Base-by-base conservation (phyloP, 2,329 filamentous ascomycete species). In the Scedosporium dehoogii region DNA sequence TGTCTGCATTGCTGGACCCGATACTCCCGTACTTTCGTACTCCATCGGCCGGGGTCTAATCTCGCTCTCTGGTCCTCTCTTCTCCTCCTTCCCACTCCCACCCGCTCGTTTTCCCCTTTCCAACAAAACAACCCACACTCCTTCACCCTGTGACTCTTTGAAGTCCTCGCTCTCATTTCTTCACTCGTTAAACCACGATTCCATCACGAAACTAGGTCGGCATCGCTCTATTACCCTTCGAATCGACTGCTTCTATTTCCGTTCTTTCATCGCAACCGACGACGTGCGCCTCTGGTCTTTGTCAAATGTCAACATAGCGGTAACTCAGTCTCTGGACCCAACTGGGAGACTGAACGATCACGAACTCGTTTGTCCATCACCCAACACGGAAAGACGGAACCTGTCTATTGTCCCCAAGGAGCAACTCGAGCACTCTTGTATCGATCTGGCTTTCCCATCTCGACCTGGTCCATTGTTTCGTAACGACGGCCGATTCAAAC, bases 21-120 rank as follows among this genome's bases (percentile, higher is more conserved):
- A 46, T 62, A 25, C 6, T 53, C 44, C 42, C 42, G 25, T 27
- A 29, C 18, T 27, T 27, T 25, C 25, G 18, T 25, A 46, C 38
- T 16, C 33, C 21, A 44, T 18, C 23, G 56, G 33, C 58, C 44
- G 42, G 56, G 61, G 61, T 56, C 56, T 59, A 65, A 64, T 65
- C 51, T 65, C 64, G 61, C 61, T 64, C 62, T 64, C 25, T 62
- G 29, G 57, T 63, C 62, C 41, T 60, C 48, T 61, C 62, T 61
- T 58, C 62, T 63, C 63, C 55, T 61, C 60, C 53, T 44, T 59
- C 59, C 59, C 57, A 59, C 62, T 46, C 48, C 48, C 53, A 41
- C 21, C 48, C 53, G 38, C 18, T 27, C 53, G 51, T 41, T 48
- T 42, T 48, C 60, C 56, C 51, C 51, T 58, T 53, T 61, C 58